Evolutionary conservation across 2,329 filamentous ascomycete species (phyloP).

Genomic region (Clarireedia homoeocarpa): DNA sequence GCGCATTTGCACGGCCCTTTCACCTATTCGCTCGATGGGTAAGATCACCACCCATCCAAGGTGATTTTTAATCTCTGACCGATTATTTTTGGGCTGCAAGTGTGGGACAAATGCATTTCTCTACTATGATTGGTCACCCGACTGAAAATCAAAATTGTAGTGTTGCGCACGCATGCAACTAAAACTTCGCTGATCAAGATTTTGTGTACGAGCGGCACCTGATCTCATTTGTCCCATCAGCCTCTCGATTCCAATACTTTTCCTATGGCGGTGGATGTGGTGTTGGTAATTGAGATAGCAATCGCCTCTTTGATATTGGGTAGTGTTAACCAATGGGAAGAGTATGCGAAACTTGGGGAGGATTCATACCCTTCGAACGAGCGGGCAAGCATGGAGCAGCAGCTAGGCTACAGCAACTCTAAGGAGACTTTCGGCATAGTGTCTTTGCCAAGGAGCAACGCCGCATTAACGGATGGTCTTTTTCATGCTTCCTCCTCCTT

Average conservation of each 20-base stretch:
- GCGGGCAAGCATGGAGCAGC: no score
- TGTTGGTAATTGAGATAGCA: background rate
- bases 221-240: slow-evolving; percentile 4
- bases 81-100: background rate
- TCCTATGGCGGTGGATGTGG: background rate
- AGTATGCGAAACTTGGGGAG: background rate
- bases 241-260: background rate
- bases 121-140: background rate
- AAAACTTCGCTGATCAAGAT: slow-evolving; percentile 8
- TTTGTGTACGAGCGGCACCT: slow-evolving; percentile 10
- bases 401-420: slow-evolving; percentile 7
- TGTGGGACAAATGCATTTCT: background rate
- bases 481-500: slow-evolving; percentile 1
- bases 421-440: background rate
- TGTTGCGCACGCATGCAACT: slow-evolving; percentile 9
- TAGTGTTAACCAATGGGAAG: background rate
- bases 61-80: slow-evolving; percentile 8
- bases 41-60: slow-evolving; percentile 8
- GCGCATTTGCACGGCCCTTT: slow-evolving; percentile 13
- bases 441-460: slow-evolving; percentile 4
- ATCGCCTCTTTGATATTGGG: background rate
- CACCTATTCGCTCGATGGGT: slow-evolving; percentile 17
- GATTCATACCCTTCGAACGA: no score
- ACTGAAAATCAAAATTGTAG: background rate
- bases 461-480: background rate